A percentile compares a stretch with the other conserved stretches of the same genome.
Conservation (phyloP, 345 rosid species). For the Pistacia integerrima region DNA sequence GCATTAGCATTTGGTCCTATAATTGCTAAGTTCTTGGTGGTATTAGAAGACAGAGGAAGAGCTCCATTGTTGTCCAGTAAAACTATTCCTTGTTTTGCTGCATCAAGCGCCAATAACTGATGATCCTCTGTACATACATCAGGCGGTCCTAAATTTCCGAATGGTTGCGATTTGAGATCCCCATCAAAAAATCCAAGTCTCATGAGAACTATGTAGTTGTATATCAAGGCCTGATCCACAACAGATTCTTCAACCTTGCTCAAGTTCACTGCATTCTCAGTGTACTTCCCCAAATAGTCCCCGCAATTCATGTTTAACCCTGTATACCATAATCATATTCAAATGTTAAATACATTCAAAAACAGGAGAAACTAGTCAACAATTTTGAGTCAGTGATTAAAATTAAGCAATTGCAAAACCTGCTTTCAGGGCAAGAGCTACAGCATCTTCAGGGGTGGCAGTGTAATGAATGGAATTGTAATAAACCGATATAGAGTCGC, state of each 20-base stretch:
- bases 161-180: constrained; percentile 36
- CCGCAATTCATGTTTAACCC: constrained; percentile 61
- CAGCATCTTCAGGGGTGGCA: constrained; percentile 63
- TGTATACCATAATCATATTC: not conserved
- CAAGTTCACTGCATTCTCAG: constrained; percentile 38
- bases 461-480: constrained; percentile 34
- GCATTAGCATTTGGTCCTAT: constrained; percentile 55
- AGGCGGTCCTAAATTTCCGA: constrained; percentile 49
- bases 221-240: constrained; percentile 43
- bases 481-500: constrained; percentile 59
- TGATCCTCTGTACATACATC: constrained; percentile 48
- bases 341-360: not conserved
- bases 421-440: constrained; percentile 49
- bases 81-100: constrained; percentile 55
- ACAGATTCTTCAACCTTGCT: constrained; percentile 42
- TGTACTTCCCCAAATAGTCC: constrained; percentile 38
- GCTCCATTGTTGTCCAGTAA: constrained; percentile 41
- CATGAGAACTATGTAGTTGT: constrained; percentile 45
- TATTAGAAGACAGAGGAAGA: constrained; percentile 42
- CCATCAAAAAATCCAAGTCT: constrained; percentile 62
- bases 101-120: constrained; percentile 44
- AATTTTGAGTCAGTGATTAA: not conserved
- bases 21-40: constrained; percentile 31
- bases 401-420: constrained; percentile 17
- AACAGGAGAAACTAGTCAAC: not conserved